A percentile compares a stretch with the other conserved stretches of the same genome.
These are phyloP conservation scores for Colletotrichum gigasporum DNA, from an alignment of 2,329 filamentous ascomycete genomes.

Conservation along the genomic window DNA sequence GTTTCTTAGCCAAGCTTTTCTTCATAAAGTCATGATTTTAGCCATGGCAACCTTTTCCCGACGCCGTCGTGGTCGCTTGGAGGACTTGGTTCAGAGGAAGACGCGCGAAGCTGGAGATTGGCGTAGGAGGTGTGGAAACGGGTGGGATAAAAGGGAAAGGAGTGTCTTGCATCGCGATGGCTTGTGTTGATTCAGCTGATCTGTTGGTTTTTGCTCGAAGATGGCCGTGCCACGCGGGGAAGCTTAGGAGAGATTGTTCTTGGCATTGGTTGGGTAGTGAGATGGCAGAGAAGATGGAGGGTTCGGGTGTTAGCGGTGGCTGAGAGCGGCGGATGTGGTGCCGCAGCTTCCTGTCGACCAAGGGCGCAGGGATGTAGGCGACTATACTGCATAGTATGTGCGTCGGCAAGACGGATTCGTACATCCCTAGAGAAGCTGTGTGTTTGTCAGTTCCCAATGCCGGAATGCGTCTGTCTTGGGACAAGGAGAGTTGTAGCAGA, in stretches of 20 bases:
- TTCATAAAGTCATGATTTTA: neutral
- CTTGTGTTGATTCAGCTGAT: constrained; percentile 10
- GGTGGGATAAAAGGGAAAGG: neutral
- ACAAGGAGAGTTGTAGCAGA: neutral
- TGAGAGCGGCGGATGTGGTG: neutral
- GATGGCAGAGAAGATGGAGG: neutral
- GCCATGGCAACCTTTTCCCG: neutral
- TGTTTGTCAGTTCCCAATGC: no score
- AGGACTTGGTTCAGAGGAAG: neutral
- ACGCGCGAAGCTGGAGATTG: neutral
- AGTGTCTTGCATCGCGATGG: constrained; percentile 7
- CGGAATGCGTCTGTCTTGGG: neutral
- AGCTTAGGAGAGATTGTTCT: constrained; percentile 28
- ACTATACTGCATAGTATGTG: no score
- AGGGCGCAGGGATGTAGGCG: no score
- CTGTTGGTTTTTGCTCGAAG: neutral
- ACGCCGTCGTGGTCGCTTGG: neutral
- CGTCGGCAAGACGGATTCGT: no score
- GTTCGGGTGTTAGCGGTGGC: neutral
- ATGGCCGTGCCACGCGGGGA: constrained; percentile 51
- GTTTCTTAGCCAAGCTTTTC: neutral
- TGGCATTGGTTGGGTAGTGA: neutral
- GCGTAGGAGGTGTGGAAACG: neutral
- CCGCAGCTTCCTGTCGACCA: neutral
- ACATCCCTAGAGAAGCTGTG: no score